These are phyloP conservation scores for Aspergillus sp. DNA, from an alignment of 2,329 filamentous ascomycete genomes.

Conservation along the genomic window DNA sequence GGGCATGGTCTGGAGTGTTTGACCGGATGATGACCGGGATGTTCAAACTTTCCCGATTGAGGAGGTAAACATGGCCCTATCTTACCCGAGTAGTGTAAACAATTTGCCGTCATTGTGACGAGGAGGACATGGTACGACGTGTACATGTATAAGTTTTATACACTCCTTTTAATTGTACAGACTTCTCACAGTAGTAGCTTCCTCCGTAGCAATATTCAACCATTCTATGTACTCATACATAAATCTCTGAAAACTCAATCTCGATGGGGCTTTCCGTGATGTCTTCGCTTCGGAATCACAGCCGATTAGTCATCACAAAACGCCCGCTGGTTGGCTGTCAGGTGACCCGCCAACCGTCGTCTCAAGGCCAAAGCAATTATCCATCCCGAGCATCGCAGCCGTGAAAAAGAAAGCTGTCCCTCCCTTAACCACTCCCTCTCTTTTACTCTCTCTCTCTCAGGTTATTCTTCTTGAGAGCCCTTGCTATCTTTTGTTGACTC, in stretches of 20 bases:
- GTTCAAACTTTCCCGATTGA: slow-evolving; percentile 47
- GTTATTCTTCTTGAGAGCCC: slow-evolving; percentile 6
- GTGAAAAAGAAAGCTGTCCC: slow-evolving; percentile 31
- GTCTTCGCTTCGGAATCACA: slow-evolving; percentile 23
- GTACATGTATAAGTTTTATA: background rate
- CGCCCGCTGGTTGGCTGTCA: slow-evolving; percentile 23
- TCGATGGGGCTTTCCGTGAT: slow-evolving; percentile 19
- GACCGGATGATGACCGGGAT: slow-evolving; percentile 44
- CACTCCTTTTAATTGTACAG: no score
- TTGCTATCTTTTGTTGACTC: slow-evolving; percentile 1
- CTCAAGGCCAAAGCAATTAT: slow-evolving; percentile 13
- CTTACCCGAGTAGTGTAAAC: slow-evolving; percentile 8
- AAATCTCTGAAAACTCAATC: background rate
- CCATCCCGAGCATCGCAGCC: slow-evolving; percentile 23
- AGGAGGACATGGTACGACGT: background rate
- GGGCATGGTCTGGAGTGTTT: slow-evolving; percentile 36
- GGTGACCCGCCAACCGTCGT: slow-evolving; percentile 19
- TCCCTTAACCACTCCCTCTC: slow-evolving; percentile 6
- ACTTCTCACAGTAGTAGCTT: no score
- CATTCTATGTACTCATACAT: background rate
- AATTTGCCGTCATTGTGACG: slow-evolving; percentile 9
- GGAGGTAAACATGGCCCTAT: slow-evolving; percentile 3
- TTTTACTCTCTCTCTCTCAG: slow-evolving; percentile 8
- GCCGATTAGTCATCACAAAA: slow-evolving; percentile 22
- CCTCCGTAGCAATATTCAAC: background rate